Base-by-base conservation (phyloP, 1,284 basidiomycete genomes). In the Takashimella tepidaria region DNA sequence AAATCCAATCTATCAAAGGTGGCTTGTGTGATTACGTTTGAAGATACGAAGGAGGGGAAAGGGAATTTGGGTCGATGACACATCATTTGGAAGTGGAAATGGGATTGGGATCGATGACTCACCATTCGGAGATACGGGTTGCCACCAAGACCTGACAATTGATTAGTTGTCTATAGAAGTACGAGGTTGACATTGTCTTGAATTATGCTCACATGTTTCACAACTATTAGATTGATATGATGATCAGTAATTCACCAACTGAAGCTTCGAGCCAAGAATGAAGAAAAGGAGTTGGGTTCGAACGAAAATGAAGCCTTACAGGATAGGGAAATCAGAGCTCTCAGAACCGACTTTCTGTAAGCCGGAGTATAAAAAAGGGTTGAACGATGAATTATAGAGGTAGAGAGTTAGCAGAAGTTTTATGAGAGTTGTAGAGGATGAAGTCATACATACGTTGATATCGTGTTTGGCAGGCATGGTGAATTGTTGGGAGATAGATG, bases 81-180 rank as follows among this genome's bases (percentile, higher is more conserved):
- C 41, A 27, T 8, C 25, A 47, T 3, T n/a, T n/a, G n/a, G 13
- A 57, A 46, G 51, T 26, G 21, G 19, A 26, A 48, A 43, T 48
- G 25, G 13, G 20, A 49, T 40, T 41, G 46, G 27, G 44, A 31
- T 11, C 48, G 63, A 58, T 24, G 57, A 77, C 80, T 58, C 62
- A 90, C 90, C 91, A 92, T 93, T 61, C 89, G 83, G 54, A 92
- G 82, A 75, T 91, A 92, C 0, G 90, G 87, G 74, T 93, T 92
- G 63, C 83, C 81, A 42, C 90, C 90, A 27, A 93, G 79, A 76
- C 89, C 90, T 89, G 66, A 16, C n/a, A 25, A 50, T 3, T 0
- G 1, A 24, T 41, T 25, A 51, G 47, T 22, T 4, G 48, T 54
- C 12, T 41, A 27, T 41, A 22, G 20, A 23, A 20, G 52, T n/a